Conservation (phyloP, 129 eudicot genomes). For the Oenanthe sinensis region DNA sequence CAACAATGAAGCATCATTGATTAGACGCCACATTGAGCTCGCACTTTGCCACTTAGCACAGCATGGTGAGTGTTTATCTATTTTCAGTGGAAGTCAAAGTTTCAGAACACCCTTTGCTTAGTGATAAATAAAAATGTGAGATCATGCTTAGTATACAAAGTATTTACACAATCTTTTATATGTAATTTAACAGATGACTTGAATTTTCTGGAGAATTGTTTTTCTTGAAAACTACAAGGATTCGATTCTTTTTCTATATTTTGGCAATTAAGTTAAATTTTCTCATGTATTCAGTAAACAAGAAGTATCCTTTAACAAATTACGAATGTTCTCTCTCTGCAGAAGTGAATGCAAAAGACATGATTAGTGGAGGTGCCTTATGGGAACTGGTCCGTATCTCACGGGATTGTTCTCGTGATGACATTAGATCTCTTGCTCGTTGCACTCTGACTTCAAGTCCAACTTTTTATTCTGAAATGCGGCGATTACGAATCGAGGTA, state of each 20-base stretch:
- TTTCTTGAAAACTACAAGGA: background rate
- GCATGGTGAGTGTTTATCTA: conserved; percentile 45
- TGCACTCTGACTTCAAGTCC: conserved; percentile 78
- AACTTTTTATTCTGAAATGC: conserved; percentile 62
- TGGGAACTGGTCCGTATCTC: conserved; percentile 98
- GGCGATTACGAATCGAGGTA: conserved; percentile 69
- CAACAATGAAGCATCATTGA: conserved; percentile 78
- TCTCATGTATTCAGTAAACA: background rate
- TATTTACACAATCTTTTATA: background rate
- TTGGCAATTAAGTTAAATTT: background rate
- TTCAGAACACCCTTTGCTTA: background rate
- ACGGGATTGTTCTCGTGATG: conserved; percentile 93
- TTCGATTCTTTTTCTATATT: background rate
- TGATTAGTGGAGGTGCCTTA: conserved; percentile 93
- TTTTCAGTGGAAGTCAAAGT: background rate
- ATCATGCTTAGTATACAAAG: background rate
- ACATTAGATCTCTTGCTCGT: conserved; percentile 80
- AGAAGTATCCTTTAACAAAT: background rate
- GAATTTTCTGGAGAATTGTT: background rate
- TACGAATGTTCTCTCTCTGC: conserved; percentile 16
- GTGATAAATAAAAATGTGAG: background rate
- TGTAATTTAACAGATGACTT: background rate
- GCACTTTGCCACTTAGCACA: conserved; percentile 98
- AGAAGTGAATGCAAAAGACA: conserved; percentile 82
- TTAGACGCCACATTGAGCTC: conserved; percentile 89